phyloP scores from a whole-genome alignment of 495 filamentous ascomycete genomes.

The Penicillium samsonianum region DNA sequence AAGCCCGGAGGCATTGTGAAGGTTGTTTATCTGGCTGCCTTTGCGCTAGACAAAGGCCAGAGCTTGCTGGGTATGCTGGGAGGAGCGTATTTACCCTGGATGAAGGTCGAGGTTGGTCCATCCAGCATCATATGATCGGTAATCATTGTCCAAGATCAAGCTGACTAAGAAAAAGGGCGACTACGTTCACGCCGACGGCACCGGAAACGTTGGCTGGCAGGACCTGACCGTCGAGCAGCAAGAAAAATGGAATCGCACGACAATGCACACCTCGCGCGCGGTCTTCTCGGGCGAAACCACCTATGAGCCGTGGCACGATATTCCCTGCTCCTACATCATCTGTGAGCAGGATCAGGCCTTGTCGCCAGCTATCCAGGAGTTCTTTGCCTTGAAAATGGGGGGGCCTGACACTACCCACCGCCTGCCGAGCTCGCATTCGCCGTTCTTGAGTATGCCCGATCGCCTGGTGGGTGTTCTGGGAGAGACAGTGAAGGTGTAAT shows the following conservation, averaged over 20 bases:
- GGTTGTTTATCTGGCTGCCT: conserved; percentile 43
- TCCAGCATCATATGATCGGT: background rate
- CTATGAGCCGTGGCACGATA: conserved; percentile 28
- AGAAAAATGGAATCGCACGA: conserved; percentile 15
- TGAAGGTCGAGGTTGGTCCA: conserved; percentile 30
- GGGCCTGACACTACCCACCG: conserved; percentile 25
- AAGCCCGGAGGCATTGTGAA: conserved; percentile 41
- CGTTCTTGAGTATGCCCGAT: conserved; percentile 34
- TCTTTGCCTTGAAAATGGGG: conserved; percentile 27
- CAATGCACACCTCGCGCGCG: conserved; percentile 24
- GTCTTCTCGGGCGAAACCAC: conserved; percentile 27
- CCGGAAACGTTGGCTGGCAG: conserved; percentile 19
- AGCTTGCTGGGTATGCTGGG: conserved; percentile 30
- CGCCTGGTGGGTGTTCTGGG: conserved; percentile 15
- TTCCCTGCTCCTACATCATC: conserved; percentile 35
- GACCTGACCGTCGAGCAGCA: conserved; percentile 28
- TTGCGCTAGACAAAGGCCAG: conserved; percentile 34
- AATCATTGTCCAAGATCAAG: background rate
- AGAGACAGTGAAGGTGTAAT: conserved; percentile 5
- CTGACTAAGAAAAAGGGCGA: conserved; percentile 22
- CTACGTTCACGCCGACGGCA: conserved; percentile 24
- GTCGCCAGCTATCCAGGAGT: conserved; percentile 33
- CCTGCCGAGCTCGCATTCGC: conserved; percentile 30
- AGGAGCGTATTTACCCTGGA: conserved; percentile 30
- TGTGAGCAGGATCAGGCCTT: conserved; percentile 36